Percentiles rank a stretch among this genome's conserved stretches.
Evolutionary conservation across 805 yeast genomes (phyloP).

Genomic region (Ogataea thermomethanolica): DNA sequence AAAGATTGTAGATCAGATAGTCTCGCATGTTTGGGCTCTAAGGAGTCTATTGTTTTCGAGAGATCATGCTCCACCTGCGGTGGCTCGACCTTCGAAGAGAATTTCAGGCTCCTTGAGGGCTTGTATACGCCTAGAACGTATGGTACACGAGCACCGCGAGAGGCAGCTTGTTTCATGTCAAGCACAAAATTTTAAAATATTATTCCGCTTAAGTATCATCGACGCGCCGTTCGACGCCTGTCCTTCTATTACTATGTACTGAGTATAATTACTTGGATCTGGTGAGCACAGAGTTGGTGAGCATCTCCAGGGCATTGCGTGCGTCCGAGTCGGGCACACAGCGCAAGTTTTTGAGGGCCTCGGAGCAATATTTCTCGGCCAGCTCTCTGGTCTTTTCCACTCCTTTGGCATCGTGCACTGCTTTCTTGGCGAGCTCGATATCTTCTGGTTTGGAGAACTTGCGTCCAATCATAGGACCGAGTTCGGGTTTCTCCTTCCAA

Average conservation of each 20-base stretch:
- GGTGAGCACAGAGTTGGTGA: slow-evolving; percentile 79
- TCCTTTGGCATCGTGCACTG: slow-evolving; percentile 71
- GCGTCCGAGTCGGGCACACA: slow-evolving; percentile 85
- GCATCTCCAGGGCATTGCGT: slow-evolving; percentile 77
- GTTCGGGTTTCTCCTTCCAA: slow-evolving; percentile 82
- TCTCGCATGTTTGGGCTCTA: neutral
- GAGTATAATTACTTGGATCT: slow-evolving; percentile 54
- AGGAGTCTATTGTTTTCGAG: neutral
- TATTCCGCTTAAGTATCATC: neutral
- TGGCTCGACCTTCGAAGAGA: neutral
- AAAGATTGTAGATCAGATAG: neutral
- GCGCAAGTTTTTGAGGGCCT: slow-evolving; percentile 70
- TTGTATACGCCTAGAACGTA: too few relatives aligned
- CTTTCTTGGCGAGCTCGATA: slow-evolving; percentile 71
- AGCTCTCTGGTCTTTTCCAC: slow-evolving; percentile 69
- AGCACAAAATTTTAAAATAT: neutral
- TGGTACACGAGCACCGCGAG: too few relatives aligned
- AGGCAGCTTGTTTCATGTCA: too few relatives aligned
- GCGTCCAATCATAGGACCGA: slow-evolving; percentile 80
- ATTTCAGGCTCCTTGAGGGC: too few relatives aligned
- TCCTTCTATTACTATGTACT: slow-evolving; percentile 15
- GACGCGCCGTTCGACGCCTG: slow-evolving; percentile 6
- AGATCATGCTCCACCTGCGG: neutral
- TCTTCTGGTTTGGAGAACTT: slow-evolving; percentile 82
- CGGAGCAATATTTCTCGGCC: slow-evolving; percentile 74